phyloP scores from a whole-genome alignment of 2,329 filamentous ascomycete species.

The Phaeosphaeria sp. region DNA sequence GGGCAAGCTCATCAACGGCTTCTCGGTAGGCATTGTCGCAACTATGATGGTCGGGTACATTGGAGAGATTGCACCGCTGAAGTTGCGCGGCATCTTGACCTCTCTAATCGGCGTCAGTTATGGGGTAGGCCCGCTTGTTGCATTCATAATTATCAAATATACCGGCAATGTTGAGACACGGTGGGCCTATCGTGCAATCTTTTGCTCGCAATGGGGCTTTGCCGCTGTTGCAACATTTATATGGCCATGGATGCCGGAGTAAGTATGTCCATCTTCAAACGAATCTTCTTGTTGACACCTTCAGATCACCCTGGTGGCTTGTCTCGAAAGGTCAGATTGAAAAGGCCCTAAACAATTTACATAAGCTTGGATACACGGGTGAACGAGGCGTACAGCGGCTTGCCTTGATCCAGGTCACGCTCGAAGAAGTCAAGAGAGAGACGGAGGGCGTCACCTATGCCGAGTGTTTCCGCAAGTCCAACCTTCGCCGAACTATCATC shows the following conservation, averaged over 20 bases:
- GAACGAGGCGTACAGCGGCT: conserved; percentile 10
- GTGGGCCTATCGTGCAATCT: conserved; percentile 52
- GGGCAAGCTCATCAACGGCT: conserved; percentile 52
- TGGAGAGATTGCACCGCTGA: conserved; percentile 46
- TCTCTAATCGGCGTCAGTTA: conserved; percentile 48
- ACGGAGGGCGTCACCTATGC: conserved; percentile 70
- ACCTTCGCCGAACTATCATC: conserved; percentile 77
- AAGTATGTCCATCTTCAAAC: not conserved
- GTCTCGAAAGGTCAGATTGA: conserved; percentile 66
- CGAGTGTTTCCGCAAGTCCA: conserved; percentile 80
- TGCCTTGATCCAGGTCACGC: conserved; percentile 27
- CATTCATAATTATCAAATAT: conserved; percentile 20
- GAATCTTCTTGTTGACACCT: not conserved
- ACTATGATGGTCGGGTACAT: conserved; percentile 48
- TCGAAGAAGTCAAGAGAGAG: conserved; percentile 43
- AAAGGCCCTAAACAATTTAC: conserved; percentile 56
- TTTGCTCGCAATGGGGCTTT: conserved; percentile 51
- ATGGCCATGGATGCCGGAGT: conserved; percentile 28
- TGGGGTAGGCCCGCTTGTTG: conserved; percentile 48
- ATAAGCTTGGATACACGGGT: conserved; percentile 17
- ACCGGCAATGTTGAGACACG: conserved; percentile 43
- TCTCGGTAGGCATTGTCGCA: conserved; percentile 47
- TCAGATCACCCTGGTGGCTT: conserved; percentile 70
- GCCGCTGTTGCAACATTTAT: conserved; percentile 36
- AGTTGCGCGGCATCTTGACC: conserved; percentile 46